A percentile compares a stretch with the other conserved stretches of the same genome.
Conservation (phyloP, 768 basidiomycete genomes). For the Naematelia encephala region DNA sequence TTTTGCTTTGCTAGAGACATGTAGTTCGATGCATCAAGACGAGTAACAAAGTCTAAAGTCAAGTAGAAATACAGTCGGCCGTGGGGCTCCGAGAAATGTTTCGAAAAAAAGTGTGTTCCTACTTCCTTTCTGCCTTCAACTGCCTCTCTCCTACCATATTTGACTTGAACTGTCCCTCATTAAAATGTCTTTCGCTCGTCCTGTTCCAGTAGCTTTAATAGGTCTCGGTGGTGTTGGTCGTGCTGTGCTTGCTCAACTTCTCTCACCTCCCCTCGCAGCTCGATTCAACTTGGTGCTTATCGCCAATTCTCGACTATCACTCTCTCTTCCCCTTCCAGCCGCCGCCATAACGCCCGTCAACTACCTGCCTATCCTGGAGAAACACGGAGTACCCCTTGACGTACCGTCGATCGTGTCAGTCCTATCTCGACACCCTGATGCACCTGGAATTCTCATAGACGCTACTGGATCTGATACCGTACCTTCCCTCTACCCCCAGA, state of each 20-base stretch:
- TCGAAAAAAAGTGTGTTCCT: neutral
- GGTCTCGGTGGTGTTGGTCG: slow-evolving; percentile 91
- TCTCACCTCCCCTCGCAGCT: slow-evolving; percentile 58
- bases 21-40: neutral
- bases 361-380: slow-evolving; percentile 39
- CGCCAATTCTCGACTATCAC: slow-evolving; percentile 52
- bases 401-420: slow-evolving; percentile 55
- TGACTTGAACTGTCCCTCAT: neutral
- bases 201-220: slow-evolving; percentile 67
- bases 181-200: slow-evolving; percentile 2
- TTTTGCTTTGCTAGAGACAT: neutral
- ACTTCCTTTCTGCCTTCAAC: neutral
- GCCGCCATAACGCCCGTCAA: slow-evolving; percentile 36
- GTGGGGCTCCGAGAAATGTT: neutral
- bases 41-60: neutral
- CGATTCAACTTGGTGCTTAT: slow-evolving; percentile 52
- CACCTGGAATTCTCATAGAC: slow-evolving; percentile 71
- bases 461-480: slow-evolving; percentile 84
- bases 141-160: no score
- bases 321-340: slow-evolving; percentile 42
- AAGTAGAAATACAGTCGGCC: neutral
- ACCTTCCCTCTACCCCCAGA: slow-evolving; percentile 74
- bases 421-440: slow-evolving; percentile 51
- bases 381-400: slow-evolving; percentile 57
- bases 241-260: slow-evolving; percentile 78